Evolutionary conservation across 2,329 filamentous ascomycete species (phyloP), one percentile per base, ranked within the genome.

Genomic region (Chrysoporthe puriensis): DNA sequence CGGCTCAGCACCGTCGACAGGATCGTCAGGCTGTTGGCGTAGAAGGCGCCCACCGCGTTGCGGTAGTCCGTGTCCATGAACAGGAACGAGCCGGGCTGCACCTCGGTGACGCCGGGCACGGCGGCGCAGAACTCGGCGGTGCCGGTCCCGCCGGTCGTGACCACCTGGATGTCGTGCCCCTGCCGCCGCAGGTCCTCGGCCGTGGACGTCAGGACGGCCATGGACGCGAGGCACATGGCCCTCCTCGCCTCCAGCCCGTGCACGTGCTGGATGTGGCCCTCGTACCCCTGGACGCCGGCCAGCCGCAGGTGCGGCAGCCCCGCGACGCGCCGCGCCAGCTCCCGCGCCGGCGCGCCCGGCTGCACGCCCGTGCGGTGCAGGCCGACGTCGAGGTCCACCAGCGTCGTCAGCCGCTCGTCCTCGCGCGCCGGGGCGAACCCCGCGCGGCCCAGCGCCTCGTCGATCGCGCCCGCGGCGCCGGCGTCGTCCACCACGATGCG

Each of bases 41-140:
- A 86, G 65, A 80, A 80, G 0, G 77, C 75, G 0, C 84, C 84
- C 0, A 86, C 77, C 0, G 84, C 84, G 63, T 84, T 83, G 3
- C 83, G 80, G 70, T 86, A 86, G 71, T 86, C 84, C 2, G 84
- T 84, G 66, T 86, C 84, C 84, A 86, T 86, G 72, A 86, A 86
- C 66, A 86, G 79, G 68, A 86, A 86, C 0, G 82, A 84, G 0
- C 84, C 84, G 0, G 84, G 84, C 71, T 86, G 84, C 1, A 86
- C 76, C 71, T 86, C 84, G 1, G 84, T 86, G 0, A 86, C 78
- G 0, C 84, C 84, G 0, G 80, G 79, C 0, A 84, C 82, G 0
- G 75, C 79, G 1, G 79, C 83, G 65, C 84, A 86, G 70, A 86
- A 85, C 69, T 86, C 84, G 2, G 80, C 82, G 1, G 84, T 86